Base-by-base conservation (phyloP, 345 rosid species). In the Eucalyptus decipiens region DNA sequence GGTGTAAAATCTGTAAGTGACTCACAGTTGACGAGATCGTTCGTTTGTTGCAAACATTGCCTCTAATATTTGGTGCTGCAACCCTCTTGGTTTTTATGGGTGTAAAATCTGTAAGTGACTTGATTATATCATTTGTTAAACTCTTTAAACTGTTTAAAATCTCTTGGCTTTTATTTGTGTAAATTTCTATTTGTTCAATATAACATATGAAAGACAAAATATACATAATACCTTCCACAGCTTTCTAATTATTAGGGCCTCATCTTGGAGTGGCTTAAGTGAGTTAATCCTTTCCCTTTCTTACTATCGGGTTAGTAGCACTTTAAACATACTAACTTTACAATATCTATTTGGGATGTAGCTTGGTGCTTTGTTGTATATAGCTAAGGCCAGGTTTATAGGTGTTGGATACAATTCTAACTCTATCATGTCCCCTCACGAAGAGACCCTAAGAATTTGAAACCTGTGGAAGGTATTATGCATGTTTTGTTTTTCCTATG, bases 31-130 rank as follows among this genome's bases (percentile, higher is more conserved):
- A 98, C n/a, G 80, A 88, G 3, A 89, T 96, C 34, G 92, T 98
- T 43, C 98, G 98, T n/a, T 93, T 97, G 34, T 24, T 95, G 34
- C 99, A 97, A 91, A 93, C 97, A 67, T 89, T 96, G 72, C 80
- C 95, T 88, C 96, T 98, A 60, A 80, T 96, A 23, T 93, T 95
- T 50, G 96, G 95, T 19, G 95, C 96, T 6, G 93, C 94, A 88
- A 50, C 91, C 92, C 92, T 96, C 49, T 90, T 97, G 72, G 54
- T 91, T 88, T 47, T 98, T 37, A 97, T 98, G 99, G 98, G 97
- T 24, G 94, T 97, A 32, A 95, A 95, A 92, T 90, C 92, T 86
- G 96, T 98, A 91, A 94, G 95, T 92, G 43, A 2, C 14, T 28
- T 72, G 40, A 56, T n/a, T 42, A 28, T 62, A 5, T 76, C 14